These are phyloP conservation scores for Calocybe cyanea DNA, from an alignment of 768 basidiomycete genomes.

Conservation along the genomic window DNA sequence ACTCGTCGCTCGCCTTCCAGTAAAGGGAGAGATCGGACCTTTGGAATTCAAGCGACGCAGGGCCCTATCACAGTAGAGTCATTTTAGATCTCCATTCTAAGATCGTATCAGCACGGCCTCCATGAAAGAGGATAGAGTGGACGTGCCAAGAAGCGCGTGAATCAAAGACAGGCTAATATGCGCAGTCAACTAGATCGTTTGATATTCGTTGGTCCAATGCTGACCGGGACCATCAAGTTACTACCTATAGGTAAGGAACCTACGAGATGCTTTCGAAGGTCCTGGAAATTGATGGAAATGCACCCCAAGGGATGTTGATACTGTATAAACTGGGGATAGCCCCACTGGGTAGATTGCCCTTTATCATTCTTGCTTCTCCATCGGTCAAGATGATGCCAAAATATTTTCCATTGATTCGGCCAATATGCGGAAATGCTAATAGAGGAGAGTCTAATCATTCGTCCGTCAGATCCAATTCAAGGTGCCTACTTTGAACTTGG, in stretches of 20 bases:
- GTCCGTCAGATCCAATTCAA: conserved; percentile 48
- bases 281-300: conserved; percentile 20
- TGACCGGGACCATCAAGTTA: conserved; percentile 30
- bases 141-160: conserved; percentile 36
- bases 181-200: neutral
- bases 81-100: no score
- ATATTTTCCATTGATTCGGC: neutral
- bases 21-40: no score
- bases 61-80: no score
- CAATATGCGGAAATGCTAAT: no score
- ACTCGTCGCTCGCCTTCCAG: no score
- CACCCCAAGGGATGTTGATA: no score
- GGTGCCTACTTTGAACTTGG: conserved; percentile 39
- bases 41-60: no score
- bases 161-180: conserved; percentile 28
- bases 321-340: no score
- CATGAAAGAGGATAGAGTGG: neutral
- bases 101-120: no score
- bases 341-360: conserved; percentile 30
- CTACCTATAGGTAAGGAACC: conserved; percentile 32
- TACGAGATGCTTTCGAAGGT: conserved; percentile 31
- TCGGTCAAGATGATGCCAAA: conserved; percentile 38
- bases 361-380: conserved; percentile 27
- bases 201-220: conserved; percentile 4
- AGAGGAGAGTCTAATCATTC: conserved; percentile 43